Evolutionary conservation across 805 yeast species (phyloP).

Genomic region (Hanseniaspora meyeri): DNA sequence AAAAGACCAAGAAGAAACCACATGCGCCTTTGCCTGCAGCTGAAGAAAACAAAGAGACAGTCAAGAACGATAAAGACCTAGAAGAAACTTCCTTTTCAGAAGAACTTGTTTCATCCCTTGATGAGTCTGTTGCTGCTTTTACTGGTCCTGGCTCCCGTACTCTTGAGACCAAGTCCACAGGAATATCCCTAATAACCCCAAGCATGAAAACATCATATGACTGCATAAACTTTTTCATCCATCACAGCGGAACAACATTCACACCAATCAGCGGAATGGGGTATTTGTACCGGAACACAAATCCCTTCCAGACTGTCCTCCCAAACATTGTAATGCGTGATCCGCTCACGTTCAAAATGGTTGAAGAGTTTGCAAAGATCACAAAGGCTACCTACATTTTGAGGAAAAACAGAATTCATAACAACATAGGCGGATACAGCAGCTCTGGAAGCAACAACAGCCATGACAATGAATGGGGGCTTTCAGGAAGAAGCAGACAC

Average conservation of each 20-base stretch:
- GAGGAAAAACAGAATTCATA: not conserved
- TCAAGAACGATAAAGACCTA: too few relatives aligned
- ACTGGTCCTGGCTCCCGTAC: not conserved
- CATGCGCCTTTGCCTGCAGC: not conserved
- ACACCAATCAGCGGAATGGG: conserved; percentile 9
- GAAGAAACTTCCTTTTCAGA: not conserved
- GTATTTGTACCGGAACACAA: conserved; percentile 1
- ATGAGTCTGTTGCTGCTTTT: conserved; percentile 5
- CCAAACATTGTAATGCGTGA: conserved; percentile 4
- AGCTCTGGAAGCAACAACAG: not conserved
- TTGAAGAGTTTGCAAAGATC: conserved; percentile 10
- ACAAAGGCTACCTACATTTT: not conserved
- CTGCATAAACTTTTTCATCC: not conserved
- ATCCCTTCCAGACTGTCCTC: conserved; percentile 1
- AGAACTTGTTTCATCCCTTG: not conserved
- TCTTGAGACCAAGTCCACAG: not conserved
- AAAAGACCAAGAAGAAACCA: not conserved
- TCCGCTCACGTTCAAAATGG: not conserved
- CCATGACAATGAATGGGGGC: not conserved
- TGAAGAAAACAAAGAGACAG: not conserved
- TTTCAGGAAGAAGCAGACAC: not conserved
- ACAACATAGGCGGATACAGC: not conserved
- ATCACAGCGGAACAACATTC: conserved; percentile 7
- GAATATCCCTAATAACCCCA: not conserved
- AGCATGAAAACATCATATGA: conserved; percentile 7